Conservation (phyloP, 2,329 filamentous ascomycete species). For the Venturia pyrina region DNA sequence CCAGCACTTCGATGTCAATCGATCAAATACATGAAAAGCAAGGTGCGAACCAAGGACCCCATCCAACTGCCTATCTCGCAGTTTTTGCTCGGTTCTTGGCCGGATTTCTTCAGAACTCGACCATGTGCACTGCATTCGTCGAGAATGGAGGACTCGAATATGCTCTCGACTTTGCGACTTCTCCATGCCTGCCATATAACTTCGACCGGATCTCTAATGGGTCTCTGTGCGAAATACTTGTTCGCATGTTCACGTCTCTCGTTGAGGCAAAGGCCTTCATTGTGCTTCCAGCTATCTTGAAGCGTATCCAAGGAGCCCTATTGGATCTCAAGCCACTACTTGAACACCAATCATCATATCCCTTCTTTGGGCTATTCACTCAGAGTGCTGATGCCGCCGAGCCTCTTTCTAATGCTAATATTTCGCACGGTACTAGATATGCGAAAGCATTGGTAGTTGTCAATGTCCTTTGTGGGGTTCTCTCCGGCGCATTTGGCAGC, state of each 20-base stretch:
- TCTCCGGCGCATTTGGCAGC: constrained; percentile 60
- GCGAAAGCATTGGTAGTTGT: constrained; percentile 69
- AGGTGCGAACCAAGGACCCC: constrained; percentile 33
- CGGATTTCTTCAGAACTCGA: constrained; percentile 65
- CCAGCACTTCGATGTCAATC: constrained; percentile 19
- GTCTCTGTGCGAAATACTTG: constrained; percentile 46
- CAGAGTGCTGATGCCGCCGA: constrained; percentile 19
- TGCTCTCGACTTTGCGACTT: constrained; percentile 72
- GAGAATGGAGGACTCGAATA: constrained; percentile 71
- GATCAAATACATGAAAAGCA: constrained; percentile 40
- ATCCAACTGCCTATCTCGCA: constrained; percentile 59
- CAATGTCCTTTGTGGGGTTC: constrained; percentile 64
- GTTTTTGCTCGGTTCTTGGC: constrained; percentile 68
- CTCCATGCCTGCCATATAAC: constrained; percentile 59
- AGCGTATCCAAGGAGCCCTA: constrained; percentile 60
- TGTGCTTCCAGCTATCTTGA: constrained; percentile 70
- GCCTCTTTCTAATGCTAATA: constrained; percentile 21
- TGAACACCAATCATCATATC: constrained; percentile 36
- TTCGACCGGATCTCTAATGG: constrained; percentile 2
- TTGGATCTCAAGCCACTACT: constrained; percentile 59
- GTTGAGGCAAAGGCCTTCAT: constrained; percentile 73
- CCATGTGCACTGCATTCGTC: constrained; percentile 64
- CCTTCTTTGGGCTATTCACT: constrained; percentile 63
- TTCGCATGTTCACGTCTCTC: constrained; percentile 64
- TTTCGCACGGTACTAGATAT: constrained; percentile 59